These are phyloP conservation scores for Euphorbia celastroides DNA, from an alignment of 441 rosid genomes.

Conservation along the genomic window DNA sequence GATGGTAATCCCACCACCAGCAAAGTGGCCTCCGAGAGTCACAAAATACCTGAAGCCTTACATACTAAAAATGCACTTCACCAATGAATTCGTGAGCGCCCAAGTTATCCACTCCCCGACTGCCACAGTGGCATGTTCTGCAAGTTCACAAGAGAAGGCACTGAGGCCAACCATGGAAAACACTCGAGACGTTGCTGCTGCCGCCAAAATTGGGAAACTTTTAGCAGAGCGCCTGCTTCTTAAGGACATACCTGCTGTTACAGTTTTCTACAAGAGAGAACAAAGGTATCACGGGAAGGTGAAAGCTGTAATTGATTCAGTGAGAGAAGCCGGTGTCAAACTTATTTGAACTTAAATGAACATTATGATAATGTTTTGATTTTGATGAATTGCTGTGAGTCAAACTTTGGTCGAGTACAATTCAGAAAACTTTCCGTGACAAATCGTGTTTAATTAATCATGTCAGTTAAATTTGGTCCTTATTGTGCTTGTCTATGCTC, in stretches of 20 bases:
- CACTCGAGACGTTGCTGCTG: slow-evolving; percentile 76
- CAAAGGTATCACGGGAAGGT: slow-evolving; percentile 82
- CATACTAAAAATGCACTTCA: slow-evolving; percentile 72
- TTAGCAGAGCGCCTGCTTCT: slow-evolving; percentile 58
- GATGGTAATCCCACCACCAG: slow-evolving; percentile 88
- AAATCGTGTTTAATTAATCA: too few relatives aligned
- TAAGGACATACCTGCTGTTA: slow-evolving; percentile 61
- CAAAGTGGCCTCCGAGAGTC: slow-evolving; percentile 36
- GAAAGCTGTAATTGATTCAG: slow-evolving; percentile 70
- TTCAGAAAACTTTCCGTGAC: too few relatives aligned
- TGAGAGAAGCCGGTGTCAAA: slow-evolving; percentile 61
- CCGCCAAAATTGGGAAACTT: slow-evolving; percentile 73
- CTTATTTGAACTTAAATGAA: slow-evolving; percentile 43
- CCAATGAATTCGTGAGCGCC: slow-evolving; percentile 70
- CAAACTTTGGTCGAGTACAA: too few relatives aligned
- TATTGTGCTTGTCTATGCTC: too few relatives aligned
- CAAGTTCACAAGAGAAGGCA: slow-evolving; percentile 70
- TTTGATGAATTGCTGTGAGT: too few relatives aligned
- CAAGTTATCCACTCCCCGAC: slow-evolving; percentile 80
- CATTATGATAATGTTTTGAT: too few relatives aligned
- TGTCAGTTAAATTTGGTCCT: too few relatives aligned
- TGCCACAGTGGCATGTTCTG: slow-evolving; percentile 69
- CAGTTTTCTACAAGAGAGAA: slow-evolving; percentile 54
- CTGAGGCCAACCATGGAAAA: slow-evolving; percentile 51
- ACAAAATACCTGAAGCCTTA: slow-evolving; percentile 49